Base-by-base conservation (phyloP, 352 stramenopile genomes). In the Phytophthora sansomeana region DNA sequence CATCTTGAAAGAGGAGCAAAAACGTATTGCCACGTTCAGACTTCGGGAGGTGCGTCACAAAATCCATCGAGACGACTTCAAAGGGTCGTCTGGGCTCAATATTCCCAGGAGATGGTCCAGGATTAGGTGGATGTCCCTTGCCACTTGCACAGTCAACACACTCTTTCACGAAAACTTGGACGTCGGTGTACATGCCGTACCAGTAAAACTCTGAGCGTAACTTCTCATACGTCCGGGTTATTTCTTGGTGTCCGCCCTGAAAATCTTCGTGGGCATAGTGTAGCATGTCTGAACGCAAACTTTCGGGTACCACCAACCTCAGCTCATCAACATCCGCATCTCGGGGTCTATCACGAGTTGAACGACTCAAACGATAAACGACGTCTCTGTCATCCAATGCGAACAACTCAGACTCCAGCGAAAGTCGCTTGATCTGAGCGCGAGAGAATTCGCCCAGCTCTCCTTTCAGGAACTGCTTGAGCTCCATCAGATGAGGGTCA, bases 401-500 rank as follows among this genome's bases (percentile, higher is more conserved):
- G 8, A 48, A 43, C 2, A 58, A 13, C 4, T 47, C 51, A 2
- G 13, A 13, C 13, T 24, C 35, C 7, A 49, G 48, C 2, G 35
- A 36, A 10, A 58, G 16, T 17, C 19, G n/a, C 3, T 5, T 1
- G 0, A 59, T 11, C 5, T 29, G 36, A 0, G 14, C 4, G 5
- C 9, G 50, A 8, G 50, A 58, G 8, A 49, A 48, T 1, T 17
- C 4, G 4, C 47, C 50, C 9, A 58, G 19, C 1, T 59, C 38
- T 1, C 39, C 52, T 24, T 43, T 49, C 26, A 59, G 52, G 6
- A 59, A 59, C 5, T 21, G 24, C 11, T 42, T 59, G 38, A 59
- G 6, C 0, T 41, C 38, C 0, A 47, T 24, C 5, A 59, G 9
- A 1, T 50, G 19, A 5, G 7, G 0, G 28, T 50, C 52, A 10